These are phyloP conservation scores for Amylostereum areolatum DNA, from an alignment of 1,284 basidiomycete species.

Conservation along the genomic window DNA sequence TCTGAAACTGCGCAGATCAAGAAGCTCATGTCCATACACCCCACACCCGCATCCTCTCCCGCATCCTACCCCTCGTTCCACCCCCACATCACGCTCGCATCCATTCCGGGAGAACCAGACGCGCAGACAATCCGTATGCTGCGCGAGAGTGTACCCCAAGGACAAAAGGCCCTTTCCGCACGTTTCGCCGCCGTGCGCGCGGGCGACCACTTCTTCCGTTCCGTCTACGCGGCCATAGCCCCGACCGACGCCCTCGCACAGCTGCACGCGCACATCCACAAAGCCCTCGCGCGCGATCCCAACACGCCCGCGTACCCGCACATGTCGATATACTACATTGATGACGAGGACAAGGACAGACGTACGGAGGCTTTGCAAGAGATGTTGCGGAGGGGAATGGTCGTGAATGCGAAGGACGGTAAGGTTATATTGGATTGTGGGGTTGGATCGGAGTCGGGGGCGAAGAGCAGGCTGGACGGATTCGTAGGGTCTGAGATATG, in stretches of 20 bases:
- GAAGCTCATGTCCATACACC: conserved; percentile 37
- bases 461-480: conserved; percentile 30
- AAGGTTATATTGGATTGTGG: conserved; percentile 27
- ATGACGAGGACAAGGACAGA: conserved; percentile 45
- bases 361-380: conserved; percentile 26
- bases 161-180: conserved; percentile 28
- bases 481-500: conserved; percentile 54
- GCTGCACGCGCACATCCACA: conserved; percentile 45
- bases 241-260: conserved; percentile 36
- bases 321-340: conserved; percentile 65
- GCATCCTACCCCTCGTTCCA: conserved; percentile 53
- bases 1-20: conserved; percentile 33
- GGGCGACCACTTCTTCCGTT: conserved; percentile 61
- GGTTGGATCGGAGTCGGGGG: conserved; percentile 13
- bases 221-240: conserved; percentile 52
- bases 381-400: conserved; percentile 30
- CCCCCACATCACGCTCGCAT: conserved; percentile 67
- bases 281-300: conserved; percentile 33
- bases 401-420: conserved; percentile 21
- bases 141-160: conserved; percentile 32
- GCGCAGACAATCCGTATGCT: too few relatives aligned
- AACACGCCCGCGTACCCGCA: conserved; percentile 57
- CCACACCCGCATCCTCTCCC: conserved; percentile 19
- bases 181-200: conserved; percentile 49
- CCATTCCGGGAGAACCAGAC: conserved; percentile 34